Conservation (phyloP, 192 early-diverging fungal genomes). For the Linnemannia hyalina region DNA sequence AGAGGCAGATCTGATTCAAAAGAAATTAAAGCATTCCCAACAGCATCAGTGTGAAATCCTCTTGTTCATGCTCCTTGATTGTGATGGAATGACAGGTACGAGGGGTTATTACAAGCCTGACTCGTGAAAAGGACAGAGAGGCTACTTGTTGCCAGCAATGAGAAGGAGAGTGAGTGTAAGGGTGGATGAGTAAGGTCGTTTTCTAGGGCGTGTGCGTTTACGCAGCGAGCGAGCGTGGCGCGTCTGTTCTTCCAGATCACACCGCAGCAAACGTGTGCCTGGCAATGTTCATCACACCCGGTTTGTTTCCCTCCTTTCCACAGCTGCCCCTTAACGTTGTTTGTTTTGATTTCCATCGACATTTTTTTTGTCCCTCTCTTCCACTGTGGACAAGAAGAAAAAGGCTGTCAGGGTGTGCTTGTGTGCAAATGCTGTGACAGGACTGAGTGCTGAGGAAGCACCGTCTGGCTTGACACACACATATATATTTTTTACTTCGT, state of each 20-base stretch:
- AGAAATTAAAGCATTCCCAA: not conserved
- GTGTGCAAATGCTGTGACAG: slow-evolving; percentile 1
- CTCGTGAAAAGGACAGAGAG: not conserved
- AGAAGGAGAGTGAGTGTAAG: too few relatives aligned
- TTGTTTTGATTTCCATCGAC: slow-evolving; percentile 42
- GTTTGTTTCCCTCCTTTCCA: not conserved
- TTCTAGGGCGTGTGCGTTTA: too few relatives aligned
- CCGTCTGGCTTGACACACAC: not conserved
- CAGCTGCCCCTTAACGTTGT: slow-evolving; percentile 15
- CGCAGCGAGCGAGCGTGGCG: too few relatives aligned
- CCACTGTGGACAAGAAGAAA: not conserved
- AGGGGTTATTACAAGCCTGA: not conserved
- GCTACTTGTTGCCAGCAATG: too few relatives aligned
- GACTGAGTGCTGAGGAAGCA: not conserved
- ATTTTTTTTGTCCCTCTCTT: not conserved
- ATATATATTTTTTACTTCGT: not conserved
- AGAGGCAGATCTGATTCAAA: slow-evolving; percentile 7
- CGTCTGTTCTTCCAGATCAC: too few relatives aligned
- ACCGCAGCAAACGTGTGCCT: too few relatives aligned
- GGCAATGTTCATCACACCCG: too few relatives aligned
- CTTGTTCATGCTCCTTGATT: not conserved
- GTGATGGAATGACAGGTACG: not conserved
- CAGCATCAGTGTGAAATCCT: not conserved
- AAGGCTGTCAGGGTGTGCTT: not conserved
- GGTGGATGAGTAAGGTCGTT: too few relatives aligned